These are phyloP conservation scores for Pisolithus marmoratus DNA, from an alignment of 768 basidiomycete genomes.

Conservation along the genomic window DNA sequence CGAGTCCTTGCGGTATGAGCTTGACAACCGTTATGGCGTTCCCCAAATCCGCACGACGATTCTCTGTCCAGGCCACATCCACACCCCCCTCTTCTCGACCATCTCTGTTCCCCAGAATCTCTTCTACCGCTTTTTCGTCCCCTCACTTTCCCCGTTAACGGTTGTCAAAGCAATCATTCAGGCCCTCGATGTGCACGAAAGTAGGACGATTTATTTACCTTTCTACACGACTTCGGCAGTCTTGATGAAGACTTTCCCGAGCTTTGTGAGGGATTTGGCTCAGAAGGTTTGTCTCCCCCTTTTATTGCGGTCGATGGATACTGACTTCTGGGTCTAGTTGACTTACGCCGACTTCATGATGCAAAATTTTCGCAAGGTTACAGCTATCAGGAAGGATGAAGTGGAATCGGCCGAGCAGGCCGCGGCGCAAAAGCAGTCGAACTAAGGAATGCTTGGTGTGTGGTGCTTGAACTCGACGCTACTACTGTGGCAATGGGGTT, in stretches of 20 bases:
- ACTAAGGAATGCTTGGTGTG: background rate
- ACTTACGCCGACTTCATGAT: constrained; percentile 68
- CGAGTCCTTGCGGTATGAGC: constrained; percentile 82
- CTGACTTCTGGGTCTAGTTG: constrained; percentile 37
- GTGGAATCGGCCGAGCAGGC: constrained; percentile 11
- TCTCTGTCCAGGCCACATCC: constrained; percentile 73
- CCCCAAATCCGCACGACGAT: constrained; percentile 85
- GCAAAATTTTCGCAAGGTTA: constrained; percentile 61
- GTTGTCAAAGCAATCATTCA: constrained; percentile 79
- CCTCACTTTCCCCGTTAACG: constrained; percentile 63
- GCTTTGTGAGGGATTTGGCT: constrained; percentile 65
- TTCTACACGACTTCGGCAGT: constrained; percentile 64
- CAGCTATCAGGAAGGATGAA: constrained; percentile 55
- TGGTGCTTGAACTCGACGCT: no score
- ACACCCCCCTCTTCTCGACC: constrained; percentile 73
- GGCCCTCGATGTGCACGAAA: constrained; percentile 77
- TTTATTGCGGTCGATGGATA: background rate
- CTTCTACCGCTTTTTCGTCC: constrained; percentile 69
- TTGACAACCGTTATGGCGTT: constrained; percentile 65
- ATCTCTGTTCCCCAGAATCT: constrained; percentile 42
- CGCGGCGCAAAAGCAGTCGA: background rate
- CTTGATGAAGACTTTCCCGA: constrained; percentile 54
- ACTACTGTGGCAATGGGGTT: no score
- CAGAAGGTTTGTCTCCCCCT: constrained; percentile 52
- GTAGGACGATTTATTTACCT: constrained; percentile 63